Base-by-base conservation (phyloP, 1,284 basidiomycete species). In the Sanghuangporus sanghuang region DNA sequence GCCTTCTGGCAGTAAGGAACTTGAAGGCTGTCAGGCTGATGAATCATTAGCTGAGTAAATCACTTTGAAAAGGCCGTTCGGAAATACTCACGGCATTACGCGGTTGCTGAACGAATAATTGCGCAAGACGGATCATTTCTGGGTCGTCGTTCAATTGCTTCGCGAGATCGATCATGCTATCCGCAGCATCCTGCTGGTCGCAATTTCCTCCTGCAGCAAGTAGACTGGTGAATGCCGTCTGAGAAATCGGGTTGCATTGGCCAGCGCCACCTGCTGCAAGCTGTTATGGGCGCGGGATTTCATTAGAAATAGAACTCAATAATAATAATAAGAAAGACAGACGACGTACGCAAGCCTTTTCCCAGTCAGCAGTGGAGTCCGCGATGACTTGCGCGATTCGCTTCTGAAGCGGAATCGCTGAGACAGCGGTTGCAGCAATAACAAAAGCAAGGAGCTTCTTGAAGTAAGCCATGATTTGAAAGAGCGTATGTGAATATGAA, bases 51-150 rank as follows among this genome's bases (percentile, higher is more conserved):
- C 5, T 36, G 2, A 54, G 36, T 27, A 7, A 38, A 2, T n/a
- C 32, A 6, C 39, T 58, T 48, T 7, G 38, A 39, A 32, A 4
- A n/a, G 32, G 38, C 40, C 27, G 23, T 46, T n/a, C 4, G 39
- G 39, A 2, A 21, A 48, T 12, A 70, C 77, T 57, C 67, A 77
- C 76, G 42, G 76, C 71, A 71, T 79, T 80, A 57, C 78, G 74
- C n/a, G 85, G 82, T 71, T 87, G 85, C 70, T 87, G 85, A 9
- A 75, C 79, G 67, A 85, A 87, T 54, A 74, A 62, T 55, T 72
- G 70, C 8, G 73, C 65, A 38, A 72, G 69, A 36, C 60, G 58
- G 60, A 74, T 74, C 72, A 73, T 73, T 32, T 71, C 69, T 9
- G 72, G 36, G 60, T 73, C 64, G 57, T 69, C 70, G 53, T 71